phyloP scores from a whole-genome alignment of 1,284 basidiomycete species.

The Crucibulum cyathiforme region DNA sequence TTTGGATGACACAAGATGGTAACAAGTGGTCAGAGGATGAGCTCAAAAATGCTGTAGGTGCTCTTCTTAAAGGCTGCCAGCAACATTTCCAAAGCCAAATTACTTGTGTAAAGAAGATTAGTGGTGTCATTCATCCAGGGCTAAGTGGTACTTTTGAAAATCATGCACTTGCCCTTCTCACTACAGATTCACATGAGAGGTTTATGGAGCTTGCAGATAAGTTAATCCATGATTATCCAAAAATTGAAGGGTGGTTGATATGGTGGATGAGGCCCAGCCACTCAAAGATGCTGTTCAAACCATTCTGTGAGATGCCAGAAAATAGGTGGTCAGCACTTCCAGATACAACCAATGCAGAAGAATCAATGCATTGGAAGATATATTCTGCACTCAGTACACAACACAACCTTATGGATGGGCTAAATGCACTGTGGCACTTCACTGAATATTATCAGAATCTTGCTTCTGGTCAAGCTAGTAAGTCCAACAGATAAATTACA shows the following conservation, averaged over 20 bases:
- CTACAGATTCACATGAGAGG: conserved; percentile 1
- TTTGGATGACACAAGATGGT: conserved; percentile 12
- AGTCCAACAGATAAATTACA: conserved; percentile 1
- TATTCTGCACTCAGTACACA: conserved; percentile 24
- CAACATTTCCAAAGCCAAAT: conserved; percentile 32
- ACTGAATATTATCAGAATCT: conserved; percentile 14
- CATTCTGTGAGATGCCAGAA: conserved; percentile 18
- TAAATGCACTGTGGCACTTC: conserved; percentile 17
- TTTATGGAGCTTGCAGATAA: conserved; percentile 7
- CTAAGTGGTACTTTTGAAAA: conserved; percentile 11
- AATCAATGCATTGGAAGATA: conserved; percentile 37
- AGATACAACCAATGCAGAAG: conserved; percentile 36
- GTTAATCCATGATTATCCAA: conserved; percentile 23
- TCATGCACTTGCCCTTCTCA: conserved; percentile 13
- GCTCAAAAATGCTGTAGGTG: conserved; percentile 17
- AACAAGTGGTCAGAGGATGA: conserved; percentile 15
- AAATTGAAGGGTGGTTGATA: conserved; percentile 24
- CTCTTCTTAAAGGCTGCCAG: conserved; percentile 31
- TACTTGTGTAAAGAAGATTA: conserved; percentile 26
- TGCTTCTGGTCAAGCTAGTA: conserved; percentile 4
- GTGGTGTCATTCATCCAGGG: conserved; percentile 19
- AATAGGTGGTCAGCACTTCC: conserved; percentile 31
- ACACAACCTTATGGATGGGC: conserved; percentile 24
- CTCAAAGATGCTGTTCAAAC: conserved; percentile 34
- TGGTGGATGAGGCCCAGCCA: conserved; percentile 34